Base-by-base conservation (phyloP, 352 stramenopile genomes). In the Phytophthora pistaciae region DNA sequence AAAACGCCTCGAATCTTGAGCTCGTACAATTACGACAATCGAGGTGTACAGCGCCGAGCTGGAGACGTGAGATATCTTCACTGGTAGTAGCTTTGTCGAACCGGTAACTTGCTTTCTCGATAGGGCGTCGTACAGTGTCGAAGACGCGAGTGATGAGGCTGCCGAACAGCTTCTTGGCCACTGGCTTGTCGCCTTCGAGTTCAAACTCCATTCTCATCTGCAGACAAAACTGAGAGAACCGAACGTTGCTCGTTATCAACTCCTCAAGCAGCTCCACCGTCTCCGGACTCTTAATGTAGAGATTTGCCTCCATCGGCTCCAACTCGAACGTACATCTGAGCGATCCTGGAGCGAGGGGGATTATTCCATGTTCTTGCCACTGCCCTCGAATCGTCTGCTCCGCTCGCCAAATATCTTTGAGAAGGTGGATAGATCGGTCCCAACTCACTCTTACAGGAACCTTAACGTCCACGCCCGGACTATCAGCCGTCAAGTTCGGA, bases 301-400 rank as follows among this genome's bases (percentile, higher is more conserved):
- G 1, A 33, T 33, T 33, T 10, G 29, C 29, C 1, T 42, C 36
- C 46, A 53, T 50, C 3, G 46, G 59, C n/a, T 66, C 20, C 18
- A 66, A 31, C 7, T n/a, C 27, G 18, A 64, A 56, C 21, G 58
- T 64, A 13, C 58, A 56, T 29, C 27, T 25, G 1, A 55, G 58
- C 10, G 6, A 29, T 11, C 25, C 25, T 8, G 46, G 11, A 8
- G 18, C 2, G 5, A 31, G 16, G 6, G 0, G 13, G 3, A 11
- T 18, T 3, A 18, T 33, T 5, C 25, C 10, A 16, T 23, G 5
- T 11, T 36, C n/a, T n/a, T 6, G 5, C 59, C 48, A 57, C 21
- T 58, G n/a, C 1, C 42, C 27, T 33, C 29, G 16, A 36, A 57
- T 38, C 14, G 20, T 48, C 11, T 44, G n/a, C 36, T 50, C 44